Evolutionary conservation across 805 yeast genomes (phyloP).

Genomic region (Candida jianshihensis): DNA sequence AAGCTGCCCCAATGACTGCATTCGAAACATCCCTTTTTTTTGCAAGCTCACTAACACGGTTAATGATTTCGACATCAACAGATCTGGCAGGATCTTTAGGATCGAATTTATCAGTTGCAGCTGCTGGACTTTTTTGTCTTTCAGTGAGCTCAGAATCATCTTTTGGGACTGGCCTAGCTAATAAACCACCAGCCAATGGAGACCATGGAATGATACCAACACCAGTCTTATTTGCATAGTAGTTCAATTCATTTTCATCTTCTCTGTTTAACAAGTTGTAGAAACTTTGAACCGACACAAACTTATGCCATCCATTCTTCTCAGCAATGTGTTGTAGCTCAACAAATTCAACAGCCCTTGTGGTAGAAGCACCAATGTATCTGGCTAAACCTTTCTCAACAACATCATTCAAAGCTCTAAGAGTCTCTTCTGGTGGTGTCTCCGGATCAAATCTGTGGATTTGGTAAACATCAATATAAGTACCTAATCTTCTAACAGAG

Average conservation of each 20-base stretch:
- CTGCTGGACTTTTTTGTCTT: constrained; percentile 4
- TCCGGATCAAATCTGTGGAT: constrained; percentile 43
- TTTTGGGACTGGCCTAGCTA: constrained; percentile 38
- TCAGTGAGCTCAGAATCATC: constrained; percentile 7
- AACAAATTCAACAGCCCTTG: constrained; percentile 49
- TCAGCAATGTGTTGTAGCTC: constrained; percentile 50
- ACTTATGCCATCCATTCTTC: constrained; percentile 47
- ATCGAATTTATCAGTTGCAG: neutral
- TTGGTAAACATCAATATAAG: constrained; percentile 42
- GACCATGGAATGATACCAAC: constrained; percentile 58
- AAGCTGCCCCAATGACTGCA: constrained; percentile 46
- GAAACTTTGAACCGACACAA: constrained; percentile 51
- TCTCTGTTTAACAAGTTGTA: constrained; percentile 50
- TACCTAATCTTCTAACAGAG: constrained; percentile 35
- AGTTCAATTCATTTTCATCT: constrained; percentile 57
- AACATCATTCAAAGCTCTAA: constrained; percentile 47
- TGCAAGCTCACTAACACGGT: constrained; percentile 49
- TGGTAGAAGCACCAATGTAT: constrained; percentile 58
- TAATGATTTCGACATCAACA: constrained; percentile 30
- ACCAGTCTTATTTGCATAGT: constrained; percentile 43
- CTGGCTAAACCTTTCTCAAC: constrained; percentile 39
- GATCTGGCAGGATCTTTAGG: constrained; percentile 4
- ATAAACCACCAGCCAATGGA: constrained; percentile 46
- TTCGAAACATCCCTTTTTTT: constrained; percentile 38
- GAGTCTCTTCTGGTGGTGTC: constrained; percentile 43